Base-by-base conservation (phyloP, 2,329 filamentous ascomycete species). In the Cordyceps militaris region DNA sequence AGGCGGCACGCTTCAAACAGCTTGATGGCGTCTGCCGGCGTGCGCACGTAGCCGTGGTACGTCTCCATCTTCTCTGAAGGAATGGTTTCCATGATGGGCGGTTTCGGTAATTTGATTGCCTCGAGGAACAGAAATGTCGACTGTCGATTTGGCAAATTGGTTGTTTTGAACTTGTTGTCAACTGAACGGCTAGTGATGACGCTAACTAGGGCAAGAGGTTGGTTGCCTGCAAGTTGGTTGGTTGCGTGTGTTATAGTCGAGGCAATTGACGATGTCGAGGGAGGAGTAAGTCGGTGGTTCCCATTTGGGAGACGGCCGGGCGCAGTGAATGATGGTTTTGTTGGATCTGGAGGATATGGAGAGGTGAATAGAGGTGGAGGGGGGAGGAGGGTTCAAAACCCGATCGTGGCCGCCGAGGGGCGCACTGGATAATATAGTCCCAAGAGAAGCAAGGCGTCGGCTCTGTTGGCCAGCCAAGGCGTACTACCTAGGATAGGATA, bases 1-100 rank as follows among this genome's bases (percentile, higher is more conserved):
- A 96, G 79, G 63, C 93, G 83, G 73, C 93, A 99, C 60, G 94
- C 94, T 74, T 97, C 94, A 70, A 99, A 97, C n/a, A 99, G 81
- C 70, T 97, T 92, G 76, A 99, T 97, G 65, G 94, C 94, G 74
- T 99, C 94, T 67, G 86, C 87, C 40, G 94, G 93, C n/a, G 92
- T 95, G 74, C 92, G 89, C 69, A 99, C 92, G 71, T 90, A 88
- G 61, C 94, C 94, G 76, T 93, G 83, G 70, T 97, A 99, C 48
- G 94, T 99, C 77, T 99, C 94, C 93, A 97, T 97, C 67, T 71
- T 77, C 63, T 68, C 65, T 57, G 61, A 59, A 36, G 58, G 58
- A 13, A 59, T 53, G 50, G 59, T 53, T 62, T 60, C 55, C 61
- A 60, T 61, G 58, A 51, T 32, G n/a, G n/a, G n/a, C n/a, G n/a